Conservation (phyloP, 2,329 filamentous ascomycete species). For the Fusarium papillatum region DNA sequence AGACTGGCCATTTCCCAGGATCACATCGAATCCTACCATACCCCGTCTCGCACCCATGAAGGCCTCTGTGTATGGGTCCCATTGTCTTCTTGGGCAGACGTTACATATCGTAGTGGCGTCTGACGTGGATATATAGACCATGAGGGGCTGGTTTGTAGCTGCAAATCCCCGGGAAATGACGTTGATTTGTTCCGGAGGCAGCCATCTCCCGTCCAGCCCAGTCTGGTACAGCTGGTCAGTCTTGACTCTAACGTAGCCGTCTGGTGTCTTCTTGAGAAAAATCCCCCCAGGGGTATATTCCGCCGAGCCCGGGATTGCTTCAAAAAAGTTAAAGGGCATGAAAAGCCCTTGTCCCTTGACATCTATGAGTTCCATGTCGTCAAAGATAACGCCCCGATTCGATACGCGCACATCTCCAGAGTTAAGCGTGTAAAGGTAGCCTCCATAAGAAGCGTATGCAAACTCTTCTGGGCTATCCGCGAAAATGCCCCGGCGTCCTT, state of each 20-base stretch:
- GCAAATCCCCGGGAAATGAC: neutral
- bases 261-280: neutral
- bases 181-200: neutral
- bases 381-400: neutral
- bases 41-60: neutral
- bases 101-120: neutral
- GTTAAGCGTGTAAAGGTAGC: neutral
- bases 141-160: too few relatives aligned
- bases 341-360: neutral
- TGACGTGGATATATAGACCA: neutral
- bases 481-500: neutral
- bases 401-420: neutral
- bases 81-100: neutral
- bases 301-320: fast-evolving
- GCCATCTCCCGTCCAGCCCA: neutral
- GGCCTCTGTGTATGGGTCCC: neutral
- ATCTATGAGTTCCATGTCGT: neutral
- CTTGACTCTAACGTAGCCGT: neutral
- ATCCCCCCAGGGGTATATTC: neutral
- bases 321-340: neutral
- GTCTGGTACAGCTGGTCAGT: neutral
- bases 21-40: neutral
- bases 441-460: neutral
- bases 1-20: neutral
- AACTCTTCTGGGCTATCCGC: neutral